phyloP scores from a whole-genome alignment of 2,329 filamentous ascomycete genomes.

The Penicillium sp. region DNA sequence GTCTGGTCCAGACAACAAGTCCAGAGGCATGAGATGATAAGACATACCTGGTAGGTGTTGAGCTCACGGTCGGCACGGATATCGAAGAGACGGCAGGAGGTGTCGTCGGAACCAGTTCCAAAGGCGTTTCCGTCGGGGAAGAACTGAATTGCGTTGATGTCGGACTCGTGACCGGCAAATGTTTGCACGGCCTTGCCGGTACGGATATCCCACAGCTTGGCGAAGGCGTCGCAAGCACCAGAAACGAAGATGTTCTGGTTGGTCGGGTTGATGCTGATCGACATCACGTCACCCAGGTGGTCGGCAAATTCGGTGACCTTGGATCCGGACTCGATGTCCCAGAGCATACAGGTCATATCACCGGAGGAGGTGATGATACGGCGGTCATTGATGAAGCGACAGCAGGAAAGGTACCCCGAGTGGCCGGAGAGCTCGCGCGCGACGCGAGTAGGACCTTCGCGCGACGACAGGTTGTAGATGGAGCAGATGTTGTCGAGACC shows the following conservation, averaged over 20 bases:
- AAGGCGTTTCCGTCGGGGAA: conserved; percentile 99
- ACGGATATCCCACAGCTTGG: conserved; percentile 98
- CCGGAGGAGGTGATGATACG: conserved; percentile 97
- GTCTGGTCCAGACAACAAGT: background rate
- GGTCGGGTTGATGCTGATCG: conserved; percentile 98
- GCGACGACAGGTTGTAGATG: conserved; percentile 97
- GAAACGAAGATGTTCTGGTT: conserved; percentile 99
- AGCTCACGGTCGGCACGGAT: conserved; percentile 90
- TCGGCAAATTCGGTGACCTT: conserved; percentile 98
- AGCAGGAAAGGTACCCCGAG: conserved; percentile 97
- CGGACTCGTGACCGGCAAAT: conserved; percentile 96
- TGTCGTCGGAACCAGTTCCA: conserved; percentile 96
- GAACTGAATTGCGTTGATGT: conserved; percentile 99
- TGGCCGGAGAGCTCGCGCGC: conserved; percentile 95
- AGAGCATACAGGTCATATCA: conserved; percentile 99
- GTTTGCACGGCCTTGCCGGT: conserved; percentile 98
- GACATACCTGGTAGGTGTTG: conserved; percentile 68
- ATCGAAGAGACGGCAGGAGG: conserved; percentile 95
- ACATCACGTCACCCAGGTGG: conserved; percentile 98
- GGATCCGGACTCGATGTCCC: conserved; percentile 97
- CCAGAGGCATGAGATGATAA: background rate
- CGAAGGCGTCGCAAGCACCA: conserved; percentile 98
- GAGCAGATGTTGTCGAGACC: conserved; percentile 99
- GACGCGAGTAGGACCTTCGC: conserved; percentile 96
- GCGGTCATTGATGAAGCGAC: conserved; percentile 97